Conservation (phyloP, 129 eudicot genomes). For the Centrapalus pauciflorus region DNA sequence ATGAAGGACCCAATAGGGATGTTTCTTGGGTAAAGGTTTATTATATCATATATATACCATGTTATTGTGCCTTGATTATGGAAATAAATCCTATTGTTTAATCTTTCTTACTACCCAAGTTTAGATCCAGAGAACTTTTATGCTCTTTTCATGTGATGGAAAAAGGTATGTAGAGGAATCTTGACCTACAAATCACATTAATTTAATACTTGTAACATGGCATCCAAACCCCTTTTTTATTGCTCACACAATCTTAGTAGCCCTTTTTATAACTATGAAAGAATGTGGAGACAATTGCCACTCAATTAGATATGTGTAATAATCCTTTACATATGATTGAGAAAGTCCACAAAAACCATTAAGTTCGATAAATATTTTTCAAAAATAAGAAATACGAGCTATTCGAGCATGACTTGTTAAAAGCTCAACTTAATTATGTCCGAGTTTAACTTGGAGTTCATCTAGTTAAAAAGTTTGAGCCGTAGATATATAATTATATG, state of each 20-base stretch:
- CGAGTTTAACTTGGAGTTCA: too few species aligned
- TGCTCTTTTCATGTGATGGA: slow-evolving; percentile 34
- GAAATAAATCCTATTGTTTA: slow-evolving; percentile 2
- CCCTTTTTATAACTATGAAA: slow-evolving; percentile 16
- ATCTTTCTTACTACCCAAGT: slow-evolving; percentile 35
- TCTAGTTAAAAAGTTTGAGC: too few species aligned
- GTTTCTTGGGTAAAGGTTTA: slow-evolving; percentile 35
- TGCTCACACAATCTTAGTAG: slow-evolving; percentile 31
- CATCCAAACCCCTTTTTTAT: slow-evolving; percentile 24
- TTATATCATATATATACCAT: slow-evolving; percentile 31
- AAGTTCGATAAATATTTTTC: background rate
- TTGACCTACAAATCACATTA: slow-evolving; percentile 32
- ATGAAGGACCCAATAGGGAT: slow-evolving; percentile 40
- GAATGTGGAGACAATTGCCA: slow-evolving; percentile 16
- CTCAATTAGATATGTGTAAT: background rate
- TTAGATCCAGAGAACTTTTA: slow-evolving; percentile 34
- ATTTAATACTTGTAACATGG: slow-evolving; percentile 33
- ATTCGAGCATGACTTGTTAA: too few species aligned
- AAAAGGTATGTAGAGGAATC: slow-evolving; percentile 37
- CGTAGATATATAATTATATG: too few species aligned
- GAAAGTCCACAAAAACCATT: background rate
- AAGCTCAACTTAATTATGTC: too few species aligned
- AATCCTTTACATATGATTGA: background rate
- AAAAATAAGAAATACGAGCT: too few species aligned
- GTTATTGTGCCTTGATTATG: slow-evolving; percentile 24